phyloP scores from a whole-genome alignment of 805 yeast species.

The Schwanniomyces polymorphus region DNA sequence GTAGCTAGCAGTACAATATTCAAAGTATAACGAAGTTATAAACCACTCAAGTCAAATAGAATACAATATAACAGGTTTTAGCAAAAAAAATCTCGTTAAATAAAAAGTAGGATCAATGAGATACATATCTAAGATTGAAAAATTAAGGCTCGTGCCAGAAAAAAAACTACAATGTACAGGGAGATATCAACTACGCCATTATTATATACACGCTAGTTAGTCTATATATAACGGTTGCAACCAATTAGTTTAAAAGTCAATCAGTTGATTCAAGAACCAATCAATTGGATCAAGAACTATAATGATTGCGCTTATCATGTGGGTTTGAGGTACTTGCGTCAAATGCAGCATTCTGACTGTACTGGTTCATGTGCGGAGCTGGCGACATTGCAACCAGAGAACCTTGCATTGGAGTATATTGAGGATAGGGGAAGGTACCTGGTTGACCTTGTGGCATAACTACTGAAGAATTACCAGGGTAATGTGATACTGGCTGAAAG shows the following conservation, averaged over 20 bases:
- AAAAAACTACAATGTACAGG: not conserved
- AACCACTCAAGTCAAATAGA: not conserved
- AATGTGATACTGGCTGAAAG: conserved; percentile 3
- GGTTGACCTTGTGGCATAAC: not conserved
- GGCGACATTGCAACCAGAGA: not conserved
- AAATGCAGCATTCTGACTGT: not conserved
- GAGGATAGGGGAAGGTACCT: not conserved
- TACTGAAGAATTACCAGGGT: conserved; percentile 1
- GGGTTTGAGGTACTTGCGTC: too few relatives aligned
- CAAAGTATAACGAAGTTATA: not conserved
- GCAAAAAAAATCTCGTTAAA: not conserved
- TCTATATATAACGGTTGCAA: not conserved
- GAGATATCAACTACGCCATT: not conserved
- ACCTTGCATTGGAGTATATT: not conserved
- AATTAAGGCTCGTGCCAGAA: not conserved
- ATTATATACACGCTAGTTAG: not conserved
- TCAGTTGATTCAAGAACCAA: too few relatives aligned
- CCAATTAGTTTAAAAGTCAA: too few relatives aligned
- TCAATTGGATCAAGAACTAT: not conserved
- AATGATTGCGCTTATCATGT: not conserved
- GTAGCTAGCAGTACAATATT: not conserved
- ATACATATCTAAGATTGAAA: not conserved
- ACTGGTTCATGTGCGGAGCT: conserved; percentile 1
- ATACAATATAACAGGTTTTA: too few relatives aligned
- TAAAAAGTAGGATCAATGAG: not conserved